Conservation (phyloP, 768 basidiomycete genomes). For the Steccherinum ochraceum region DNA sequence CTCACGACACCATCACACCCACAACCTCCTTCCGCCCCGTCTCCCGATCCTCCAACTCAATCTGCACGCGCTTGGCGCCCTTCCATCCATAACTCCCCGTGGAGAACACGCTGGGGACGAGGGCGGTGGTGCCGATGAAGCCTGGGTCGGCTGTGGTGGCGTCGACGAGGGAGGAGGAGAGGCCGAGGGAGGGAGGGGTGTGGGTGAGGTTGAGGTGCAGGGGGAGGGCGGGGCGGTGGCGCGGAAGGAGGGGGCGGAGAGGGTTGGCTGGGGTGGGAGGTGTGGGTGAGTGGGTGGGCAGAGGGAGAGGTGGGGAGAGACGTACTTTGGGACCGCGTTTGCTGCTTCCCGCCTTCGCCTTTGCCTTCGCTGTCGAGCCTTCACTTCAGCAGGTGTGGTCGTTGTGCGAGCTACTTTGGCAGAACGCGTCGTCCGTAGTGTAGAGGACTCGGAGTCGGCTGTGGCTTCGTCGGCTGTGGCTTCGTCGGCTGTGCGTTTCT, state of each 20-base stretch:
- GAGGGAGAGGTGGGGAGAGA: no score
- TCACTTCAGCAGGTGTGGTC: no score
- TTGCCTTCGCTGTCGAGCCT: no score
- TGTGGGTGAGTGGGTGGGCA: no score
- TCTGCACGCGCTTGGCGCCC: conserved; percentile 57
- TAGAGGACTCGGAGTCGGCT: no score
- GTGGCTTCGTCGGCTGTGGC: no score
- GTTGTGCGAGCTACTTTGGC: no score
- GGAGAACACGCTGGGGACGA: conserved; percentile 53
- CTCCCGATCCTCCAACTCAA: conserved; percentile 52
- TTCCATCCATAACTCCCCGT: conserved; percentile 88
- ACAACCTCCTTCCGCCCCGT: conserved; percentile 56
- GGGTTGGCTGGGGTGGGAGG: background rate
- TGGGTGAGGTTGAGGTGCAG: conserved; percentile 64
- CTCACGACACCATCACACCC: conserved; percentile 69
- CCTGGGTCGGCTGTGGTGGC: conserved; percentile 47
- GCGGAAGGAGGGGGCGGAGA: background rate
- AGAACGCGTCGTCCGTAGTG: no score
- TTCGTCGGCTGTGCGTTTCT: no score
- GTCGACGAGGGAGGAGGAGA: conserved; percentile 29
- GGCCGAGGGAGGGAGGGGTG: conserved; percentile 42
- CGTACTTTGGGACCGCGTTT: no score
- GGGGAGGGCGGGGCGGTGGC: no score
- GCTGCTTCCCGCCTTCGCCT: no score
- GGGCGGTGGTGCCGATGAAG: conserved; percentile 47